Evolutionary conservation across 106 monocot species (phyloP).

Genomic region (Acorus calamus): DNA sequence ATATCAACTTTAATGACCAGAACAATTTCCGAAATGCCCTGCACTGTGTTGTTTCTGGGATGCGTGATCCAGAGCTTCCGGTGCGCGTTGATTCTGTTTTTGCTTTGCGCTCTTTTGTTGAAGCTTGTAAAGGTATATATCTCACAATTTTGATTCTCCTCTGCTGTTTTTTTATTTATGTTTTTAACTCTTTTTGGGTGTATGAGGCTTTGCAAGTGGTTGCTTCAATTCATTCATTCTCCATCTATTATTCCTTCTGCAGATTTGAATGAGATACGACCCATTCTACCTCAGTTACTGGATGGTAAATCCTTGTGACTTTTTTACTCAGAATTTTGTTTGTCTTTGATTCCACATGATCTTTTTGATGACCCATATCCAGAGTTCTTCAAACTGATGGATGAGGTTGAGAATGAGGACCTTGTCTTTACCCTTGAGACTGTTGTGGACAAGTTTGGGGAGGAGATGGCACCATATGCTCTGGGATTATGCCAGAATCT

Average conservation of each 20-base stretch:
- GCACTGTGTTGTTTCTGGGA: conserved; percentile 70
- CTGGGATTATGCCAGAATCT: conserved; percentile 91
- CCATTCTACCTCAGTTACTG: conserved; percentile 86
- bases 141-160: background rate
- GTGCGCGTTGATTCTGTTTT: conserved; percentile 98
- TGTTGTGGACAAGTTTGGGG: conserved; percentile 97
- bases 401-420: conserved; percentile 98
- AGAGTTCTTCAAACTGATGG: conserved; percentile 99
- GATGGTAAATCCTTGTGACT: conserved; percentile 50
- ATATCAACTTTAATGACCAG: conserved; percentile 71
- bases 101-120: conserved; percentile 96
- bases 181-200: background rate
- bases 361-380: conserved; percentile 9
- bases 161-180: background rate
- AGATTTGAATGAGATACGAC: conserved; percentile 95
- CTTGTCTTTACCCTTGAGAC: conserved; percentile 98
- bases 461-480: conserved; percentile 99
- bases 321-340: background rate
- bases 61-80: conserved; percentile 96
- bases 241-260: conserved; percentile 14
- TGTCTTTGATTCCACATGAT: background rate
- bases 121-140: conserved; percentile 76
- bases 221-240: background rate
- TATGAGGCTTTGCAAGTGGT: no score
- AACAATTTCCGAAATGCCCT: conserved; percentile 75